These are phyloP conservation scores for Monotropa hypopitys DNA, from an alignment of 179 eudicot genomes.

Conservation along the genomic window DNA sequence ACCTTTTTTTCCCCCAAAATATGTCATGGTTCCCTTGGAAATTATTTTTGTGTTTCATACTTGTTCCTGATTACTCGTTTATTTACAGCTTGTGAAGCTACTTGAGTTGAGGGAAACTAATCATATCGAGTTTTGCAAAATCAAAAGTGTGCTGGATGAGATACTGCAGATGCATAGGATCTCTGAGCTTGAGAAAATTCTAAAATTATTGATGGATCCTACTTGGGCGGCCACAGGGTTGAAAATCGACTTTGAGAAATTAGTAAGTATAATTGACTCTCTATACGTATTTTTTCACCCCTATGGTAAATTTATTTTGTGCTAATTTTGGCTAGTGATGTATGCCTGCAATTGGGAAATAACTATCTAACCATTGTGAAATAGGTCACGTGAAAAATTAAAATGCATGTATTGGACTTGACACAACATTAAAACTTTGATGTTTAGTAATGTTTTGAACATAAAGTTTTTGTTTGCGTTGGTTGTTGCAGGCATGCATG, in stretches of 20 bases:
- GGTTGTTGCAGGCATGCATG: background rate
- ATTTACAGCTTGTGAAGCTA: conserved; percentile 87
- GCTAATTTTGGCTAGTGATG: background rate
- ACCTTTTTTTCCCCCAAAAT: background rate
- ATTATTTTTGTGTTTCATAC: background rate
- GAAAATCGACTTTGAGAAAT: conserved; percentile 57
- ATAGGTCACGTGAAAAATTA: background rate
- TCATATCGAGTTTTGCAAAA: conserved; percentile 92
- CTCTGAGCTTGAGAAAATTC: conserved; percentile 54
- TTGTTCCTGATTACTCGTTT: conserved; percentile 3
- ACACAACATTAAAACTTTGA: too few species aligned
- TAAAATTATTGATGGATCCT: conserved; percentile 77
- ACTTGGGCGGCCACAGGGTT: conserved; percentile 90
- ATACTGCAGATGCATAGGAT: conserved; percentile 49
- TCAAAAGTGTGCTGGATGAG: conserved; percentile 76
- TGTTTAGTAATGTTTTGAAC: background rate
- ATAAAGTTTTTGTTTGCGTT: background rate
- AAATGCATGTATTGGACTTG: background rate
- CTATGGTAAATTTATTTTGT: background rate
- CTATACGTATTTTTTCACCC: conserved; percentile 1
- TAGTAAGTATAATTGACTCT: conserved; percentile 38
- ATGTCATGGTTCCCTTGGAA: too few species aligned
- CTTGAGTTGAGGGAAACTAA: conserved; percentile 95
- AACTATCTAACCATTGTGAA: background rate
- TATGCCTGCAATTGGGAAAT: background rate